Evolutionary conservation across 192 early-diverging fungal genomes (phyloP), one percentile per base, ranked within the genome.

Genomic region (Umbelopsis isabellina): DNA sequence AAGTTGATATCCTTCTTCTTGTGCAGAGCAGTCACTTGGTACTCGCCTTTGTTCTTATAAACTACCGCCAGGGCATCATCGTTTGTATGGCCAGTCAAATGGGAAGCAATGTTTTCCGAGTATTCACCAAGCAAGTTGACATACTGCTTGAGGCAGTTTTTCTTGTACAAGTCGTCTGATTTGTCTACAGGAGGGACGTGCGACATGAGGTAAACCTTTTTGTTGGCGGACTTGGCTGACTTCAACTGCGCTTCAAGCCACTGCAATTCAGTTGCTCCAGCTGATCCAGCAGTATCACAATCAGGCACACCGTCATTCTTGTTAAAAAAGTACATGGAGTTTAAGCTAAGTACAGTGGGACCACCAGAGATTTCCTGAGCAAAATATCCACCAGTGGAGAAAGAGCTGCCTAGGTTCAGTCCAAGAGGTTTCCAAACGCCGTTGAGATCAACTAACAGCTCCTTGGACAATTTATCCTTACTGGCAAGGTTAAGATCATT

Each of bases 71-170:
- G 30, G 47, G n/a, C 25, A 66, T 73, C 67, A 79, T 69, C 41
- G 25, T 79, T 79, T 9, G 72, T 74, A 61, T 79, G 77, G 2
- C 80, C 80, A 22, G 80, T 77, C 23, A 82, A 77, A 37, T 82
- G 80, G 3, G 75, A 75, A 22, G 45, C 44, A 47, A 82, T 76
- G 4, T 70, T 20, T 65, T 76, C 72, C 27, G 75, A 53, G 44
- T 69, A 82, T 23, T 67, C 10, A 9, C 80, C 80, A 13, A 82
- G 55, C 3, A 82, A n/a, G 21, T 76, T 30, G 21, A 74, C 48
- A 35, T 80, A 82, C 44, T 46, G 12, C 4, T 16, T 15, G 46
- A 72, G 69, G 41, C 80, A 82, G 18, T 23, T 10, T 22, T n/a
- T 12, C 25, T 69, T 71, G 50, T 48, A 80, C 6, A 67, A 23